phyloP scores from a whole-genome alignment of 495 filamentous ascomycete genomes.

The Immersiella caudata region DNA sequence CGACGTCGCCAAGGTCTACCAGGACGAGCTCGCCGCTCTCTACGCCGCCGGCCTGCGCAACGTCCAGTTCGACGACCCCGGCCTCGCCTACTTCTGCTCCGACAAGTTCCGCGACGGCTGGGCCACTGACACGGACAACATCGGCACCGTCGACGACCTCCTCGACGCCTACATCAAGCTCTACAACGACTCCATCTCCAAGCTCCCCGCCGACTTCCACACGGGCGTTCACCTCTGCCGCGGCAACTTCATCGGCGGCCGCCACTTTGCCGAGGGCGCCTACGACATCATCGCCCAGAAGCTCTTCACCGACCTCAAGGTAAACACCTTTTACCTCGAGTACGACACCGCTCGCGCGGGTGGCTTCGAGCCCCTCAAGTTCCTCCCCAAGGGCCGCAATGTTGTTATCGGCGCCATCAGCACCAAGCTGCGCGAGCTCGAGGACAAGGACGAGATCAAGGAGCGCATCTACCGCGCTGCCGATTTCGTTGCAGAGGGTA shows the following conservation, averaged over 20 bases:
- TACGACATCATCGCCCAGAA: conserved; percentile 81
- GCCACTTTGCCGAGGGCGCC: conserved; percentile 79
- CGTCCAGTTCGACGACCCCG: conserved; percentile 76
- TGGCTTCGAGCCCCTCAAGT: conserved; percentile 75
- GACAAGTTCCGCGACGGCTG: conserved; percentile 73
- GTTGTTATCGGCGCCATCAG: conserved; percentile 78
- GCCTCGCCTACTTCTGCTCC: conserved; percentile 79
- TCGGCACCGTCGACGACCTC: conserved; percentile 58
- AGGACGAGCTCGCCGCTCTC: conserved; percentile 62
- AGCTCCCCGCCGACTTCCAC: conserved; percentile 68
- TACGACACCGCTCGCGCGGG: conserved; percentile 78
- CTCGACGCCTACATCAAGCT: conserved; percentile 74
- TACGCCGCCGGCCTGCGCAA: conserved; percentile 72
- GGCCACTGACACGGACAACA: conserved; percentile 62
- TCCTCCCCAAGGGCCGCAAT: conserved; percentile 71
- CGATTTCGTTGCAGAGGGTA: conserved; percentile 70
- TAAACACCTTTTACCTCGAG: conserved; percentile 82
- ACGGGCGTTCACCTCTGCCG: conserved; percentile 79
- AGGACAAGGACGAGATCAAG: conserved; percentile 76
- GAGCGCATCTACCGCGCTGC: conserved; percentile 67
- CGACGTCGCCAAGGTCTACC: conserved; percentile 75
- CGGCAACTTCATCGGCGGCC: conserved; percentile 75
- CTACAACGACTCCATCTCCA: conserved; percentile 73
- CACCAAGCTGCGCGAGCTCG: conserved; percentile 71
- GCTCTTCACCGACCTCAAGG: conserved; percentile 74